Evolutionary conservation across 2,329 filamentous ascomycete genomes (phyloP).

Genomic region (Phialocephala sp.): DNA sequence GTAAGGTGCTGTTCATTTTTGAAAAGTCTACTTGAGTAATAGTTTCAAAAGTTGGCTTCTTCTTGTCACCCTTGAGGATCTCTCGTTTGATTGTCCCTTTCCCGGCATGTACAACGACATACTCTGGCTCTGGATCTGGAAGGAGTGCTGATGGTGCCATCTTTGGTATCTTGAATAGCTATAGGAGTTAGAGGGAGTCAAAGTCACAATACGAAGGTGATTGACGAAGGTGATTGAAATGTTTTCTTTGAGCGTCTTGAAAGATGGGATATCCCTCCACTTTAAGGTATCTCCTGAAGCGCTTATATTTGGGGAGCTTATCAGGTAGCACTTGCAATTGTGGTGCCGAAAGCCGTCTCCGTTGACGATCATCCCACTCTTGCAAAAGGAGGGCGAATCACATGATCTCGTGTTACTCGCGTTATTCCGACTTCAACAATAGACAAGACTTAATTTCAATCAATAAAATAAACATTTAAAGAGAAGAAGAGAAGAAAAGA

Average conservation of each 20-base stretch:
- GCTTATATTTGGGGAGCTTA: slow-evolving; percentile 10
- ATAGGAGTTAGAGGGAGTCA: too few species aligned
- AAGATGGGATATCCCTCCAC: slow-evolving; percentile 3
- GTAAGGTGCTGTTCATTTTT: slow-evolving; percentile 7
- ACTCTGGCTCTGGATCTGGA: slow-evolving; percentile 18
- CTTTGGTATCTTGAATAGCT: slow-evolving; percentile 2
- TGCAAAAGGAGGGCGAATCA: too few species aligned
- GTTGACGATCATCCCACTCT: slow-evolving; percentile 2
- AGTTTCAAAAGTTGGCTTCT: slow-evolving; percentile 23
- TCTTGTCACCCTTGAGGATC: slow-evolving; percentile 14
- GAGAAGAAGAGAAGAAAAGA: too few species aligned
- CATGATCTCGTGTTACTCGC: too few species aligned
- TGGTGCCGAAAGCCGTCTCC: slow-evolving; percentile 4
- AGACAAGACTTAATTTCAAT: too few species aligned
- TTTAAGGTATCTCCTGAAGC: neutral
- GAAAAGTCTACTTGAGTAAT: slow-evolving; percentile 23
- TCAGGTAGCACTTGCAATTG: neutral
- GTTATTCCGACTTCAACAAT: too few species aligned
- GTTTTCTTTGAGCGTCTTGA: neutral
- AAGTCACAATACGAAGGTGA: neutral
- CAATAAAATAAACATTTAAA: too few species aligned
- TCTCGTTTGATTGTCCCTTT: slow-evolving; percentile 20
- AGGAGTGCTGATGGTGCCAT: slow-evolving; percentile 18
- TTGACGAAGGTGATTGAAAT: neutral
- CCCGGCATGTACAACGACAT: slow-evolving; percentile 17